Conservation (phyloP, 495 filamentous ascomycete species). For the Rostrohypoxylon terebratum region DNA sequence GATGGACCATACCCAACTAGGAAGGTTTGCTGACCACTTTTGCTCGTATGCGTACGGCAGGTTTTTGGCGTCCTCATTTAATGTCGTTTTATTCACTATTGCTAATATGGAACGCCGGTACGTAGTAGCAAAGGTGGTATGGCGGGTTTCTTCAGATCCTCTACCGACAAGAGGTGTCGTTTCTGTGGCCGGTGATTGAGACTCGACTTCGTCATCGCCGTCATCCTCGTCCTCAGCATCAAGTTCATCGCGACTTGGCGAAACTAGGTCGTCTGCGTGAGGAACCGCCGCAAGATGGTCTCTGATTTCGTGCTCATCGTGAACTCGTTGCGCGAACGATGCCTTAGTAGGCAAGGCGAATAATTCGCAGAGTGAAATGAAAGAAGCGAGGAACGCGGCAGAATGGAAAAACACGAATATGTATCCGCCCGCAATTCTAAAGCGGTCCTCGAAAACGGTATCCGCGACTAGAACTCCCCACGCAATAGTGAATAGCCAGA, state of each 20-base stretch:
- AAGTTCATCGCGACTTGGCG: conserved; percentile 42
- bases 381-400: conserved; percentile 76
- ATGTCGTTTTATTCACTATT: conserved; percentile 50
- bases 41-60: conserved; percentile 82
- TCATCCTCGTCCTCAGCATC: conserved; percentile 55
- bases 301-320: conserved; percentile 59
- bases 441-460: conserved; percentile 78
- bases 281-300: conserved; percentile 52
- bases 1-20: conserved; percentile 84
- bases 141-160: conserved; percentile 57
- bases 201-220: conserved; percentile 60
- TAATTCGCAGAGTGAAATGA: conserved; percentile 80
- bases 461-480: conserved; percentile 79
- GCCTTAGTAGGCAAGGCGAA: conserved; percentile 80
- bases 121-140: conserved; percentile 80
- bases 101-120: conserved; percentile 62
- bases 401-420: conserved; percentile 84
- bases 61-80: conserved; percentile 36
- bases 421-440: conserved; percentile 80
- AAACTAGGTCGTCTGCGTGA: conserved; percentile 48
- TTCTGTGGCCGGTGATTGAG: conserved; percentile 72
- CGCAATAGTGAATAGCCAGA: conserved; percentile 82
- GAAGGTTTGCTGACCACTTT: conserved; percentile 81
- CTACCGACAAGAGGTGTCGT: conserved; percentile 80
- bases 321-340: conserved; percentile 67